Evolutionary conservation across 2,329 filamentous ascomycete species (phyloP), one percentile per base, ranked within the genome.

Genomic region (Aspergillus fumigatus): DNA sequence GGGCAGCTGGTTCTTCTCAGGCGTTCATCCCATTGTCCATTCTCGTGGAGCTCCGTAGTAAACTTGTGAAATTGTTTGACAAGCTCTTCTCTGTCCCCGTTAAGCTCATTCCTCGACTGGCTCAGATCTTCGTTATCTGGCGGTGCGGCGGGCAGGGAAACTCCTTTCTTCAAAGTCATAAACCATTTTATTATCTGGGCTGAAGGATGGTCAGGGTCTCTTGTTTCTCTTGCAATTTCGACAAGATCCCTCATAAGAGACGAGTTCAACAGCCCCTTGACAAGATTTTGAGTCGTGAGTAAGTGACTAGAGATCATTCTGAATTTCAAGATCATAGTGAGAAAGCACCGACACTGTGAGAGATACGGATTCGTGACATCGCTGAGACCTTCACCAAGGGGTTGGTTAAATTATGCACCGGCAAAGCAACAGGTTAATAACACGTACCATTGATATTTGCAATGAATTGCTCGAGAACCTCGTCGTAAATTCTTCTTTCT

Each of bases 401-500:
- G 67, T 82, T 76, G 35, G 73, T 66, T 14, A 51, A 6, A 17
- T 67, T 56, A 9, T 38, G 14, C 32, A 51, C 19, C 1, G 21
- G 49, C 17, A 23, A 21, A 29, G 23, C 21, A 17, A 11, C 19
- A 38, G 11, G n/a, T 14, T n/a, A 17, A 27, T 35, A 2, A 10
- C 9, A 50, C 67, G 57, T 29, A 68, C 68, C 50, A 48, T 68
- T 66, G 25, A 67, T 55, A 1, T 59, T 52, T 0, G 61, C 50
- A 9, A 77, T 63, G 56, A 80, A 80, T 14, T 77, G 70, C 8
- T 66, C 57, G 3, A 70, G 70, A 1, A 86, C 79, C 49, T 82
- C 79, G 1, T 79, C 72, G 58, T 86, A 86, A 32, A 86, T 75
- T 2, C 73, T 70, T 1, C 75, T 71, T 65, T 86, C 83, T 1